Evolutionary conservation across 495 filamentous ascomycete species (phyloP).

Genomic region (Tricharina praecox): DNA sequence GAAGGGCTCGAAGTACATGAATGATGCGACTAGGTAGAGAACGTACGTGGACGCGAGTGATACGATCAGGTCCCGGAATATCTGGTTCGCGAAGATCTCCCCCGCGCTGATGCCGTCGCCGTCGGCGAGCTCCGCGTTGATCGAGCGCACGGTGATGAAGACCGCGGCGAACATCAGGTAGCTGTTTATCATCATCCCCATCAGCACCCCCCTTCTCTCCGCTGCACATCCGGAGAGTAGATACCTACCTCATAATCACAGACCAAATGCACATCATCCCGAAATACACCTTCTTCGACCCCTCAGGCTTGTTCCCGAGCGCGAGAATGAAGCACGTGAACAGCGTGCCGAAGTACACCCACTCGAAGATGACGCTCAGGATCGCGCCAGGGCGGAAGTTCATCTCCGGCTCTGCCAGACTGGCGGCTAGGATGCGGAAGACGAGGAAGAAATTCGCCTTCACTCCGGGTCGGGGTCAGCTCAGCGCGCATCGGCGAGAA

Average conservation of each 20-base stretch:
- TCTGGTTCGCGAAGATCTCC: slow-evolving; percentile 63
- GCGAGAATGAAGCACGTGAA: slow-evolving; percentile 94
- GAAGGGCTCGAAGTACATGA: slow-evolving; percentile 96
- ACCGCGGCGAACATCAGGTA: slow-evolving; percentile 89
- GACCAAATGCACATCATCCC: slow-evolving; percentile 97
- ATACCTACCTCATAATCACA: slow-evolving; percentile 65
- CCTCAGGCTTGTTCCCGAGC: slow-evolving; percentile 89
- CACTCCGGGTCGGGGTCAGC: background rate
- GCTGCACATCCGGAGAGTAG: background rate
- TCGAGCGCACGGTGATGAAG: slow-evolving; percentile 79
- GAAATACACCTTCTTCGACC: slow-evolving; percentile 76
- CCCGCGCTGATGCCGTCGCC: slow-evolving; percentile 44
- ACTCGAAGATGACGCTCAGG: slow-evolving; percentile 80
- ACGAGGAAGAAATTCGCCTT: slow-evolving; percentile 98
- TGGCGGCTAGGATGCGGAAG: slow-evolving; percentile 86
- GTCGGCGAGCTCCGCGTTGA: slow-evolving; percentile 44
- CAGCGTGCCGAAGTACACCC: slow-evolving; percentile 80
- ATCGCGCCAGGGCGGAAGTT: slow-evolving; percentile 60
- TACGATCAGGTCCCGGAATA: slow-evolving; percentile 87
- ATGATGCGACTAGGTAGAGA: slow-evolving; percentile 85
- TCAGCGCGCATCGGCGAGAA: too few species aligned
- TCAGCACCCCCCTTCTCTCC: slow-evolving; percentile 16
- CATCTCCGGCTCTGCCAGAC: slow-evolving; percentile 48
- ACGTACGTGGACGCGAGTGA: slow-evolving; percentile 87
- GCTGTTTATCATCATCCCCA: too few species aligned